Conservation (phyloP, 192 early-diverging fungal genomes). For the Podila epigama region DNA sequence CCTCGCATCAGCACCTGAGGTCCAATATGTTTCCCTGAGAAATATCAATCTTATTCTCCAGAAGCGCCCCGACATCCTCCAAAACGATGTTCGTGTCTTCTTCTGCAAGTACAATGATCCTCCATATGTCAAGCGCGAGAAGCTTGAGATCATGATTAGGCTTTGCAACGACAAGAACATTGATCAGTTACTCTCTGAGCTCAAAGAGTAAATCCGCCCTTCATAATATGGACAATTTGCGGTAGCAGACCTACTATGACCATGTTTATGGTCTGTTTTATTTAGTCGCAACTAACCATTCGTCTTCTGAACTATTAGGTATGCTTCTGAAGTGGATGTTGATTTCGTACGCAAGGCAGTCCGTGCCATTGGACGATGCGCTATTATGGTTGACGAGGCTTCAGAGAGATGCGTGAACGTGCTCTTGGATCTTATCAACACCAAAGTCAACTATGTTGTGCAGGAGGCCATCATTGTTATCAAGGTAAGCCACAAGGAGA, state of each 20-base stretch:
- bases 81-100: constrained; percentile 94
- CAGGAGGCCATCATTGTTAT: constrained; percentile 93
- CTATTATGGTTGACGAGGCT: constrained; percentile 88
- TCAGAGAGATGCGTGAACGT: constrained; percentile 86
- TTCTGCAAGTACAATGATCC: constrained; percentile 99
- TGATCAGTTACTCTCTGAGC: constrained; percentile 91
- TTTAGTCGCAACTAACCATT: not conserved
- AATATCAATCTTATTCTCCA: constrained; percentile 98
- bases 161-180: constrained; percentile 87
- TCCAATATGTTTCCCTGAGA: constrained; percentile 96
- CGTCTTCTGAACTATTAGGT: constrained; percentile 55
- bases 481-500: constrained; percentile 60
- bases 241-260: not conserved
- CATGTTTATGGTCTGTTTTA: not conserved
- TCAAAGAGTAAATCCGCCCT: constrained; percentile 79
- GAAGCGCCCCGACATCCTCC: constrained; percentile 83
- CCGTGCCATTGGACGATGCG: constrained; percentile 90
- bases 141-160: constrained; percentile 92
- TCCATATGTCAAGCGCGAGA: constrained; percentile 96
- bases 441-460: constrained; percentile 88
- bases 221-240: not conserved
- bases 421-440: constrained; percentile 92
- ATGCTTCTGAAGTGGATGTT: constrained; percentile 96
- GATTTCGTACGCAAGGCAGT: constrained; percentile 94
- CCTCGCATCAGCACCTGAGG: constrained; percentile 85